A percentile compares a stretch with the other conserved stretches of the same genome.
Conservation (phyloP, 169 alveolate genomes). For the Cryptosporidium muris region DNA sequence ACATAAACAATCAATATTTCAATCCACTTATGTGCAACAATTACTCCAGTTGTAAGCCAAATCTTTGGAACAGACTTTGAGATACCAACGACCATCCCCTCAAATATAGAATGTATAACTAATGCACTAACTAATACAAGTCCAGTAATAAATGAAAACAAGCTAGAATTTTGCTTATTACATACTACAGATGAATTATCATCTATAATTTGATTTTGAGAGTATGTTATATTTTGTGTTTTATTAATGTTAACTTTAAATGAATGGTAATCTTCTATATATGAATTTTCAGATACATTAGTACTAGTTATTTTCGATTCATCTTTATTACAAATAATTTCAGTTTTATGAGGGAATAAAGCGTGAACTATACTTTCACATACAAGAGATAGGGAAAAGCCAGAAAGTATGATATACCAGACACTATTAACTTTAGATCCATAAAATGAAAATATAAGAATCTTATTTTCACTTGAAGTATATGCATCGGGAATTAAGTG, state of each 20-base stretch:
- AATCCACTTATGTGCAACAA: conserved; percentile 71
- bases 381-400: conserved; percentile 32
- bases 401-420: conserved; percentile 42
- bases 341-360: conserved; percentile 9
- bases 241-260: conserved; percentile 11
- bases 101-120: conserved; percentile 61
- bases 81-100: conserved; percentile 68
- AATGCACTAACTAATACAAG: conserved; percentile 52
- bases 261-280: conserved; percentile 23
- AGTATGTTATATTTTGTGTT: background rate
- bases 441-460: conserved; percentile 4
- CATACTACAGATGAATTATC: background rate
- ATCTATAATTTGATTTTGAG: background rate
- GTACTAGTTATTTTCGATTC: conserved; percentile 49
- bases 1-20: conserved; percentile 45
- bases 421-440: conserved; percentile 42
- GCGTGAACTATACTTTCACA: conserved; percentile 45
- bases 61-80: conserved; percentile 28
- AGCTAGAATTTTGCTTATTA: background rate
- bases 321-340: background rate
- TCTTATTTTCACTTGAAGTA: conserved; percentile 2
- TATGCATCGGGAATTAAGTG: conserved; percentile 67
- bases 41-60: conserved; percentile 43
- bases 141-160: conserved; percentile 1
- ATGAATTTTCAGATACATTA: conserved; percentile 33